phyloP scores from a whole-genome alignment of 371 early-diverging fungal species.

The Mucor irregularis region DNA sequence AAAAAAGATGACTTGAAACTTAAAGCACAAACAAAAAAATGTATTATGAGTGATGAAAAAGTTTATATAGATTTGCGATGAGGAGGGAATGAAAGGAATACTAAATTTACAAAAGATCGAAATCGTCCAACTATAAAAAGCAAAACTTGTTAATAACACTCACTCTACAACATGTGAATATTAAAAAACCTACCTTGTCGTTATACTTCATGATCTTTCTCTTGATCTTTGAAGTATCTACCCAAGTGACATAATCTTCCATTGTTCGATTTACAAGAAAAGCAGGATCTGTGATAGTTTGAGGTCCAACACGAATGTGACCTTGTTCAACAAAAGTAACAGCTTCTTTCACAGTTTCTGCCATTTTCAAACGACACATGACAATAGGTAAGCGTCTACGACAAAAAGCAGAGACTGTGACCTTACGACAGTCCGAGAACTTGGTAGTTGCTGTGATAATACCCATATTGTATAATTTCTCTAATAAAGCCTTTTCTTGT shows the following conservation, averaged over 20 bases:
- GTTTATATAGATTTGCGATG: no score
- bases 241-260: slow-evolving; percentile 99
- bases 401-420: slow-evolving; percentile 93
- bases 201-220: slow-evolving; percentile 97
- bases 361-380: slow-evolving; percentile 96
- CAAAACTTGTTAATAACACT: neutral
- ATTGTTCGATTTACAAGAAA: slow-evolving; percentile 86
- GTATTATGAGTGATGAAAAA: no score
- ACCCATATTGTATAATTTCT: slow-evolving; percentile 92
- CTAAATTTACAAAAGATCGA: slow-evolving; percentile 61
- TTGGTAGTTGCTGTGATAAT: slow-evolving; percentile 83
- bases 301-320: slow-evolving; percentile 95
- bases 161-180: neutral
- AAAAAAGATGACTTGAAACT: no score
- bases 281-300: slow-evolving; percentile 91
- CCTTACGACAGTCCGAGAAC: slow-evolving; percentile 88
- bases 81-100: no score
- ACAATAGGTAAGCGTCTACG: slow-evolving; percentile 93
- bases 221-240: slow-evolving; percentile 97
- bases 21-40: no score
- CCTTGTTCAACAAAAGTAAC: slow-evolving; percentile 97
- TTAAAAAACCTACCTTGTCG: slow-evolving; percentile 73
- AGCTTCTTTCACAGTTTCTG: slow-evolving; percentile 94
- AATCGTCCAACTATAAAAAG: slow-evolving; percentile 62
- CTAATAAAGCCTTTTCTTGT: slow-evolving; percentile 83